Evolutionary conservation across 768 basidiomycete species (phyloP).

Genomic region (Leccinum rimulosum): DNA sequence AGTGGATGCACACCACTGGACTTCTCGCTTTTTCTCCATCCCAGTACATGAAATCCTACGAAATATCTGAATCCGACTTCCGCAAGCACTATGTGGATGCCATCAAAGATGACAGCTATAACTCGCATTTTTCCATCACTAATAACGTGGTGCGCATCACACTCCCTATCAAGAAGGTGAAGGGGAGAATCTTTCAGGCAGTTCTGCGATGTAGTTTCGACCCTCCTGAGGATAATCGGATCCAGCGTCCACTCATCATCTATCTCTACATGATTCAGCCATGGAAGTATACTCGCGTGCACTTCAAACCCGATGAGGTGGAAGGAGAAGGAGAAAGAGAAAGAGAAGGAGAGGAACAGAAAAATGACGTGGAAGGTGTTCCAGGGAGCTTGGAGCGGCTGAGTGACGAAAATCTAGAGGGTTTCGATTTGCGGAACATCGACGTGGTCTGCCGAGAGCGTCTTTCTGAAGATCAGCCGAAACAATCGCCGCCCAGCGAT

Average conservation of each 20-base stretch:
- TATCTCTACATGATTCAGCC: conserved; percentile 19
- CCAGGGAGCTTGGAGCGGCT: conserved; percentile 24
- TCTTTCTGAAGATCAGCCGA: background rate
- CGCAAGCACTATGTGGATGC: conserved; percentile 17
- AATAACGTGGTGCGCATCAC: conserved; percentile 23
- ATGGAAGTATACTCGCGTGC: conserved; percentile 15
- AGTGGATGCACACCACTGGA: conserved; percentile 14
- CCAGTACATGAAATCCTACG: conserved; percentile 18
- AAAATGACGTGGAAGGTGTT: background rate
- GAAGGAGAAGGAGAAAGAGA: background rate
- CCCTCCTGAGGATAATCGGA: conserved; percentile 2
- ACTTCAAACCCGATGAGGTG: conserved; percentile 1
- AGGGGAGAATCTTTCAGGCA: conserved; percentile 17
- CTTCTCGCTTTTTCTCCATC: conserved; percentile 25
- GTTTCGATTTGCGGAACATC: conserved; percentile 13
- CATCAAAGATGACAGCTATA: conserved; percentile 13
- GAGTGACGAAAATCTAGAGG: conserved; percentile 8
- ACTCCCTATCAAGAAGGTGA: conserved; percentile 18
- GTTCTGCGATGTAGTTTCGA: conserved; percentile 26
- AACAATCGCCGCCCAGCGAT: background rate
- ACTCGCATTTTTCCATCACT: conserved; percentile 15
- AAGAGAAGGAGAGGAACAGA: background rate
- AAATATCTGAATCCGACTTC: conserved; percentile 22
- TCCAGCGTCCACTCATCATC: conserved; percentile 22
- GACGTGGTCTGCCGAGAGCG: conserved; percentile 7